phyloP scores from a whole-genome alignment of 768 basidiomycete genomes.

The Naematelia aurantialba region DNA sequence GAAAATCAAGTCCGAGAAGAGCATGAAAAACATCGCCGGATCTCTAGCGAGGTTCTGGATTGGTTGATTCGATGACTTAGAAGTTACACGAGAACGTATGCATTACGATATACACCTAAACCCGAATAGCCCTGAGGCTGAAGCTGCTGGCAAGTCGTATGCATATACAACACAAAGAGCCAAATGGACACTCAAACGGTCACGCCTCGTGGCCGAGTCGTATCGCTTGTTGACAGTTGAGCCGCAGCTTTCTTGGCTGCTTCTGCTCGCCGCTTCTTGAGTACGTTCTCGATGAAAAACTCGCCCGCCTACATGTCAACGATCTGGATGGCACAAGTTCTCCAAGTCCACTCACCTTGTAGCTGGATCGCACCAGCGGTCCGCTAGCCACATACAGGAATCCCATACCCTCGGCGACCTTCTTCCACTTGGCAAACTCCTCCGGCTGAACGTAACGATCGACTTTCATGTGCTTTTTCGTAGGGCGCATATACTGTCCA shows the following conservation, averaged over 20 bases:
- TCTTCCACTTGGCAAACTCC: constrained; percentile 89
- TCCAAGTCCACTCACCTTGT: constrained; percentile 66
- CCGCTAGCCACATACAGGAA: constrained; percentile 98
- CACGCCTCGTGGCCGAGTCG: not conserved
- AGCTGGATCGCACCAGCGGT: constrained; percentile 90
- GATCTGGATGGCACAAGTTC: not conserved
- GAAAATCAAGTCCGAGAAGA: constrained; percentile 35
- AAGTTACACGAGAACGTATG: not conserved
- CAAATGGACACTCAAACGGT: not conserved
- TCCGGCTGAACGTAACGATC: constrained; percentile 90
- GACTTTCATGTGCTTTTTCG: constrained; percentile 98
- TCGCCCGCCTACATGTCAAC: constrained; percentile 75
- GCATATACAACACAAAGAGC: too few relatives aligned
- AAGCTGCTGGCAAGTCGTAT: too few relatives aligned
- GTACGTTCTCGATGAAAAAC: constrained; percentile 86
- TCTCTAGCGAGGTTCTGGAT: constrained; percentile 42
- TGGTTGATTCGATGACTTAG: constrained; percentile 12
- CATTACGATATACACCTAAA: too few relatives aligned
- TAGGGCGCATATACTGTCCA: constrained; percentile 99
- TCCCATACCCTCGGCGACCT: constrained; percentile 83
- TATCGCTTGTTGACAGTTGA: constrained; percentile 16
- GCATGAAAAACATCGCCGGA: constrained; percentile 35
- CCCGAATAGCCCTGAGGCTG: too few relatives aligned
- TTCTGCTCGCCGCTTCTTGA: constrained; percentile 44
- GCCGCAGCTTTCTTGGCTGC: constrained; percentile 36